Base-by-base conservation (phyloP, 2,329 filamentous ascomycete species). In the Metarhizium sp. region DNA sequence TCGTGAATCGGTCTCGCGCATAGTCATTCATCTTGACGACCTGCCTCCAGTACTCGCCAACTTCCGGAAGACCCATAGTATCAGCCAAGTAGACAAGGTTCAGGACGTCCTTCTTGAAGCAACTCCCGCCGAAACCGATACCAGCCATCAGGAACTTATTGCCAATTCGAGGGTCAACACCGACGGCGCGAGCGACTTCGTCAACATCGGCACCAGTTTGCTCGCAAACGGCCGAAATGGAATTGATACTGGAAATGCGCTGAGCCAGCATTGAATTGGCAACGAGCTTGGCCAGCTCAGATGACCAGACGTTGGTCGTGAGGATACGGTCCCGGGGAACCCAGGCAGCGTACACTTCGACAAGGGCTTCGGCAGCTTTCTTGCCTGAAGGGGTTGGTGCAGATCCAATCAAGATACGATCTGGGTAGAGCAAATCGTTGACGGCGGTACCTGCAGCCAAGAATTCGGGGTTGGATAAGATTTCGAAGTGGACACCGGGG, bases 381-480 rank as follows among this genome's bases (percentile, higher is more conserved):
- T 75, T 75, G 29, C 87, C 87, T 2, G 78, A 72, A 1, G 76
- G 68, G 0, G 85, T 88, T 6, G 76, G 76, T 6, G 79, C 75
- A 2, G 81, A 89, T 14, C 88, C 88, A 65, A 92, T 90, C 46
- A 92, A 75, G 14, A 92, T 81, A 30, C 88, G 81, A 64, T 90
- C 86, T 7, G 88, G 88, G 58, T 78, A 71, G 51, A 89, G 76
- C 8, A 92, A 76, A 65, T 92, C 85, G 49, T 79, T 75, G 59
- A 92, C 80, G 4, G 88, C 88, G 4, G 86, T 90, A 53, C 88
- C 88, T 60, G 88, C 88, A 30, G 88, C 85, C 47, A 92, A 74
- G 66, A 92, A 92, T 67, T 92, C 88, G 6, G 88, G 88, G 70
- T 92, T 92, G 49, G 87, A 90, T 30, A 92, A 78, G 55, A 92